A percentile compares a stretch with the other conserved stretches of the same genome.
These are phyloP conservation scores for Penicillium hesseltinei DNA, from an alignment of 2,329 filamentous ascomycete genomes.

Conservation along the genomic window DNA sequence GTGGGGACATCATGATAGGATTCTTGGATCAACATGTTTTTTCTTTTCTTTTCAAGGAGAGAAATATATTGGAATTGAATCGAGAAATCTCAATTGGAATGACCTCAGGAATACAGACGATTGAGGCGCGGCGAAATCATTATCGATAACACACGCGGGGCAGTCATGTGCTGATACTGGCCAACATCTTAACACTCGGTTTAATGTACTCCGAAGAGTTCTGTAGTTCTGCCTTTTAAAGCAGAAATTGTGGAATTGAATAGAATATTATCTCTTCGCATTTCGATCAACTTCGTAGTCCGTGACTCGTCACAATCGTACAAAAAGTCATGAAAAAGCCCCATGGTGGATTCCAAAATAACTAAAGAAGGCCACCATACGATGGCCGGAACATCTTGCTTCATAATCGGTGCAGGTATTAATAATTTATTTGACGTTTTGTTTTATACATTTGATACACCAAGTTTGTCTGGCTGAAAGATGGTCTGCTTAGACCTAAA, in stretches of 20 bases:
- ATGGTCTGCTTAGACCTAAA: background rate
- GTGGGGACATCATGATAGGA: constrained; percentile 39
- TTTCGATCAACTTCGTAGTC: background rate
- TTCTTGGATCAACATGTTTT: constrained; percentile 39
- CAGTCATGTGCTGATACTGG: constrained; percentile 24
- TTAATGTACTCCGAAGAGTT: background rate
- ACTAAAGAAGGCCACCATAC: background rate
- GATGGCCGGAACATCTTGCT: background rate
- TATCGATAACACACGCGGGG: constrained; percentile 26
- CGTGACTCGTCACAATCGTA: background rate
- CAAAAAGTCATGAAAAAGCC: background rate
- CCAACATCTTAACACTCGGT: background rate
- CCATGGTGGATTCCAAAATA: background rate
- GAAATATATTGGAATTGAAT: background rate
- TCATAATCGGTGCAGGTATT: constrained; percentile 2
- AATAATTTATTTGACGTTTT: constrained; percentile 9
- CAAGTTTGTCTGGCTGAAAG: background rate
- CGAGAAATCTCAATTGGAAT: background rate
- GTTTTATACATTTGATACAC: constrained; percentile 8
- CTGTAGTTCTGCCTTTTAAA: background rate
- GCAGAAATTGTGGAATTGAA: background rate
- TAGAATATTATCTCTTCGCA: background rate
- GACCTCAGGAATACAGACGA: background rate
- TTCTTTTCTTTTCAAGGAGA: background rate
- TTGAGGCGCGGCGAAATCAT: background rate